Evolutionary conservation across 169 alveolate genomes (phyloP).

Genomic region (Plasmodium relictum): DNA sequence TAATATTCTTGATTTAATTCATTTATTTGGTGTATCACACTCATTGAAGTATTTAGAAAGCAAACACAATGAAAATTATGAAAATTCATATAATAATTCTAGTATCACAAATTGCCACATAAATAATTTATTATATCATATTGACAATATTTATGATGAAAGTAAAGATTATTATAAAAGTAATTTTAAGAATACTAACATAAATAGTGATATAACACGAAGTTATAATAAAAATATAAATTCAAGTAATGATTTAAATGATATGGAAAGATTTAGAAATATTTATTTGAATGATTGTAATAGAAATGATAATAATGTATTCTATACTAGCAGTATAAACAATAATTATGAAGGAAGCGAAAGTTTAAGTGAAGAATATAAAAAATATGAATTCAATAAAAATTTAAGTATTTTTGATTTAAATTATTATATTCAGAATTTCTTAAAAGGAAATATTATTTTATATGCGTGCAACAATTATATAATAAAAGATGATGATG

Average conservation of each 20-base stretch:
- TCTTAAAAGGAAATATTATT: constrained; percentile 54
- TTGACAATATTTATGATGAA: constrained; percentile 5
- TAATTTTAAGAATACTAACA: not conserved
- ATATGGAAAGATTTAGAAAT: not conserved
- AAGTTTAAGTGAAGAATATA: constrained; percentile 22
- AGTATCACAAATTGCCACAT: not conserved
- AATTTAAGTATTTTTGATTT: constrained; percentile 50
- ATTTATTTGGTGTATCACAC: constrained; percentile 31
- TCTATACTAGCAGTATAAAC: not conserved
- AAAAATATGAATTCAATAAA: constrained; percentile 31
- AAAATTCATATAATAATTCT: not conserved
- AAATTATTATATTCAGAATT: constrained; percentile 48
- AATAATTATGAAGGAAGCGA: not conserved
- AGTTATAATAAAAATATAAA: not conserved
- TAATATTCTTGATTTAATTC: constrained; percentile 37
- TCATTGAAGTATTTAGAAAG: constrained; percentile 1
- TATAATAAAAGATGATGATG: constrained; percentile 38
- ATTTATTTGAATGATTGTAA: not conserved
- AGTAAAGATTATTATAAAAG: not conserved
- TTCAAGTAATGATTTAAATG: not conserved
- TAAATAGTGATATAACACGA: not conserved
- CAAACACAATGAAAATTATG: not conserved
- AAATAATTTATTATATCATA: constrained; percentile 11
- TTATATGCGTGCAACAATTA: constrained; percentile 67
- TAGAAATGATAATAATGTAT: not conserved